These are phyloP conservation scores for Ogataea philodendri DNA, from an alignment of 805 yeast genomes.

Conservation along the genomic window DNA sequence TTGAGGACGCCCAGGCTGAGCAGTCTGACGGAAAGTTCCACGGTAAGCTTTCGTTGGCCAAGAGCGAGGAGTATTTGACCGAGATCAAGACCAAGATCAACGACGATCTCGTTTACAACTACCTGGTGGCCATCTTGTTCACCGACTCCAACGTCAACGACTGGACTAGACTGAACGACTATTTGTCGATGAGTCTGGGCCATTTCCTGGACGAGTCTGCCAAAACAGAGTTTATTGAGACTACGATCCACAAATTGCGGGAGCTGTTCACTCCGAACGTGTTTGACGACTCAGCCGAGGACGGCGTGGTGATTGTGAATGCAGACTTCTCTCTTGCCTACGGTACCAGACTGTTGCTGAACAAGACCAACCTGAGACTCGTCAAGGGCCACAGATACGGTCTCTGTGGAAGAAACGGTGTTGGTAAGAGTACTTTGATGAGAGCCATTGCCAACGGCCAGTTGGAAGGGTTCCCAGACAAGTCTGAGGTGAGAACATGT, in stretches of 20 bases:
- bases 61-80: constrained; percentile 46
- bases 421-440: constrained; percentile 97
- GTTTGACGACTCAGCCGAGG: constrained; percentile 60
- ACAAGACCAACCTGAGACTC: constrained; percentile 85
- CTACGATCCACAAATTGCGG: constrained; percentile 48
- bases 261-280: constrained; percentile 53
- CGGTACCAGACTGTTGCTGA: constrained; percentile 94
- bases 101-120: constrained; percentile 43
- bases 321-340: constrained; percentile 95
- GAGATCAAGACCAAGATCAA: constrained; percentile 30
- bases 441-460: constrained; percentile 96
- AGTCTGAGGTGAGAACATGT: constrained; percentile 83
- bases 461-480: constrained; percentile 94
- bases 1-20: constrained; percentile 75
- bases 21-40: constrained; percentile 69
- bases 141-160: constrained; percentile 71
- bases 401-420: constrained; percentile 97
- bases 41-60: constrained; percentile 62
- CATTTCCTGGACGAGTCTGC: constrained; percentile 36
- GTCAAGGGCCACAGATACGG: constrained; percentile 96
- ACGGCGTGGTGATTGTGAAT: constrained; percentile 88
- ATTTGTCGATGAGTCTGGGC: constrained; percentile 42
- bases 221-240: constrained; percentile 40
- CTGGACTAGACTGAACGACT: constrained; percentile 62
- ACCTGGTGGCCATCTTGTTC: constrained; percentile 52